These are phyloP conservation scores for Microcos paniculata DNA, from an alignment of 345 rosid species.

Conservation along the genomic window DNA sequence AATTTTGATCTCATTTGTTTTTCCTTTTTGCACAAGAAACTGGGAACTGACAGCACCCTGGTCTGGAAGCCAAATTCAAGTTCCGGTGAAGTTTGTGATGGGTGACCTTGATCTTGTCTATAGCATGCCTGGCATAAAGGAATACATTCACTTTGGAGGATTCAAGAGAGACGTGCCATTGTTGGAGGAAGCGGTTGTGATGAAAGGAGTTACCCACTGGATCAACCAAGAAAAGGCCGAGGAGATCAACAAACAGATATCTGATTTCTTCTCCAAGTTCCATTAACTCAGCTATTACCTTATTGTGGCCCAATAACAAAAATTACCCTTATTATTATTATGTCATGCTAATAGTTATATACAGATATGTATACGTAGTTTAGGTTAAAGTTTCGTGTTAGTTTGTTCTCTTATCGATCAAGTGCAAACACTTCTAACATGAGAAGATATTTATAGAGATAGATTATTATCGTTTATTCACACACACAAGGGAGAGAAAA, in stretches of 20 bases:
- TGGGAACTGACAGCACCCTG: conserved; percentile 58
- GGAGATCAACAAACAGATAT: not conserved
- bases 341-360: too few relatives aligned
- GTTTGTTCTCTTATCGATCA: too few relatives aligned
- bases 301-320: too few relatives aligned
- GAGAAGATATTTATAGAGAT: too few relatives aligned
- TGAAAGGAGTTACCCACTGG: conserved; percentile 7
- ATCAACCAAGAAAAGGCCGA: not conserved
- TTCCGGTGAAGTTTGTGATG: conserved; percentile 47
- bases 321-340: too few relatives aligned
- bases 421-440: too few relatives aligned
- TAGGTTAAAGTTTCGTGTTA: too few relatives aligned
- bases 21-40: conserved; percentile 35
- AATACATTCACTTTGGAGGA: conserved; percentile 4
- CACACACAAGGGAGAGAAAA: too few relatives aligned
- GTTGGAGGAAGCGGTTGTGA: not conserved
- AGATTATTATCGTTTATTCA: too few relatives aligned
- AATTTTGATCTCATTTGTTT: too few relatives aligned
- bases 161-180: conserved; percentile 12
- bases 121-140: conserved; percentile 21
- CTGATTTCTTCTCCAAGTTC: conserved; percentile 7
- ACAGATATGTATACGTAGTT: too few relatives aligned
- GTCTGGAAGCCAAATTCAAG: conserved; percentile 44
- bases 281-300: not conserved
- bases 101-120: conserved; percentile 53